Base-by-base conservation (phyloP, 176 grass and related monocot species). In the Zea mays region DNA sequence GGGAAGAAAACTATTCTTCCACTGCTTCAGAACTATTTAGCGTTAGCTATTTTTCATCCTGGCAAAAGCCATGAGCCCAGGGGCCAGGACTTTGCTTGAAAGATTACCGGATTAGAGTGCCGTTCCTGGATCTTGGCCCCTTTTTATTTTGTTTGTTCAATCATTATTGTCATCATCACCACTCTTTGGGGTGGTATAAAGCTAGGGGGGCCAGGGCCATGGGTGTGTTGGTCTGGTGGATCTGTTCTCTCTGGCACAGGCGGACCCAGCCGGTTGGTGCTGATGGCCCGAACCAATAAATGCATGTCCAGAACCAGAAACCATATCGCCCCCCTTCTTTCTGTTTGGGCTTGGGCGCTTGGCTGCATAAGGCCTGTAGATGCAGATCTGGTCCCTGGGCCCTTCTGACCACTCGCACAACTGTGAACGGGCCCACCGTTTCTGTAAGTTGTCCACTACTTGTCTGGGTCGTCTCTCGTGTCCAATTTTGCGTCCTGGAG, bases 351-450 rank as follows among this genome's bases (percentile, higher is more conserved):
- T 80, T 85, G 87, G 82, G 82, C 82, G 82, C 77, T 80, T 85
- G 87, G 82, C 82, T 81, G 82, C 82, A 81, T 85, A 71, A 77
- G 87, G 72, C 65, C 77, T 81, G 66, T 85, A 77, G 82, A 89
- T 81, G 77, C 87, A 81, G 87, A 89, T 89, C 82, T 89, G 87
- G 87, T 89, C 82, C 78, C 87, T 81, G 76, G 42, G 78, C 73
- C 82, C 82, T 85, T 89, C 78, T 81, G 72, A 81, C 79, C 82
- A 77, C 78, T 21, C 16, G 77, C 76, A 85, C 82, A 81, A 89
- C 82, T 81, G 77, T 85, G 78, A 76, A 73, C 0, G 82, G 87
- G 20, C 27, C 87, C 87, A 67, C 78, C 13, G 16, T 73, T 85
- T 85, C 50, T 89, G 76, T 85, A 85, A 60, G 49, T 52, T 89